A percentile compares a stretch with the other conserved stretches of the same genome.
Evolutionary conservation across 2,329 filamentous ascomycete species (phyloP).

Genomic region (Venturia effusa): DNA sequence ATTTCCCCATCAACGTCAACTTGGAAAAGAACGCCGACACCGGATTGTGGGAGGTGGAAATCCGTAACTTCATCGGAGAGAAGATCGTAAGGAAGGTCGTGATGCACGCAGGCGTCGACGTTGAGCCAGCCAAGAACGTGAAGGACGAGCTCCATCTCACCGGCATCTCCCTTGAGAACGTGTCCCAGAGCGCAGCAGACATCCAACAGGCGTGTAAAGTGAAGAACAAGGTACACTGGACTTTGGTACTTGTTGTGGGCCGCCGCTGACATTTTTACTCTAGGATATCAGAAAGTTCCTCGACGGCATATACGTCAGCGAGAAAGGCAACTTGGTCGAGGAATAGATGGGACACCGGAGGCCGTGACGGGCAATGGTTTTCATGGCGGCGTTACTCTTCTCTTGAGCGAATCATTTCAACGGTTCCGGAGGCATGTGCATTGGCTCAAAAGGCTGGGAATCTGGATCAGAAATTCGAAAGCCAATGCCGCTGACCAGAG

Average conservation of each 20-base stretch:
- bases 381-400: background rate
- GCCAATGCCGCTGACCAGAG: background rate
- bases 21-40: slow-evolving; percentile 92
- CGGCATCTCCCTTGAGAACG: slow-evolving; percentile 93
- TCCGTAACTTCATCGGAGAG: slow-evolving; percentile 97
- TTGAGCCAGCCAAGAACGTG: slow-evolving; percentile 79
- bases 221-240: no score
- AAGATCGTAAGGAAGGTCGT: slow-evolving; percentile 91
- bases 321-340: slow-evolving; percentile 89
- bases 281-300: slow-evolving; percentile 98
- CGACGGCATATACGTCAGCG: slow-evolving; percentile 98
- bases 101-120: slow-evolving; percentile 84
- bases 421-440: background rate
- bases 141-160: slow-evolving; percentile 94
- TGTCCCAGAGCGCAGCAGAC: slow-evolving; percentile 88
- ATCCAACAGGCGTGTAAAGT: slow-evolving; percentile 36
- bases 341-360: slow-evolving; percentile 26
- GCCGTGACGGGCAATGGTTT: background rate
- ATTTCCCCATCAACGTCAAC: slow-evolving; percentile 99
- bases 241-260: no score
- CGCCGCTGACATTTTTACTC: slow-evolving; percentile 39
- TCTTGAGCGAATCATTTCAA: background rate
- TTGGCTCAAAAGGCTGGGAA: slow-evolving; percentile 1
- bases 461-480: background rate
- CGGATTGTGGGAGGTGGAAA: slow-evolving; percentile 83